Conservation (phyloP, 2,329 filamentous ascomycete species). For the Microdochium nivale region DNA sequence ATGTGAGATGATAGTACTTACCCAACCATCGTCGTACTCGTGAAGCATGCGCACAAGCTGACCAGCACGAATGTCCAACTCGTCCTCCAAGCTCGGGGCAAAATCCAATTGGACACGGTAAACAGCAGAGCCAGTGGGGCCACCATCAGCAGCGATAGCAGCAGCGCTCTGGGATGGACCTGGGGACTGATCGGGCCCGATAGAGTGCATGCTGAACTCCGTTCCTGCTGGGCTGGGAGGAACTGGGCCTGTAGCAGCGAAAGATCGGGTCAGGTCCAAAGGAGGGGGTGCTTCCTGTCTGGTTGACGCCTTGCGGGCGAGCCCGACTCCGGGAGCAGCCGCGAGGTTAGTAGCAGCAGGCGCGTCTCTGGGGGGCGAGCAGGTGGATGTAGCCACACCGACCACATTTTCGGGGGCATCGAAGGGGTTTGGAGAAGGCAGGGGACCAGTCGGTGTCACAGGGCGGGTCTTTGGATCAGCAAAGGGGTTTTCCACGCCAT, state of each 20-base stretch:
- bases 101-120: constrained; percentile 95
- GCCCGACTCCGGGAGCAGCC: constrained; percentile 24
- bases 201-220: constrained; percentile 51
- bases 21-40: constrained; percentile 98
- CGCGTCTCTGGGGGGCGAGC: constrained; percentile 14
- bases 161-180: constrained; percentile 42
- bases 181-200: constrained; percentile 35
- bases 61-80: constrained; percentile 72
- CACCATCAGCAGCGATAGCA: constrained; percentile 54
- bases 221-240: constrained; percentile 55
- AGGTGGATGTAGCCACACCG: constrained; percentile 25
- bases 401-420: constrained; percentile 25
- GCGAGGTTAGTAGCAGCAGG: constrained; percentile 21
- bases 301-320: constrained; percentile 47
- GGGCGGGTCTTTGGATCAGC: constrained; percentile 45
- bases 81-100: constrained; percentile 84
- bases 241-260: constrained; percentile 17
- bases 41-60: constrained; percentile 84
- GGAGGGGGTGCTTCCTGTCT: constrained; percentile 42
- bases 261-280: constrained; percentile 44
- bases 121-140: constrained; percentile 55
- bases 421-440: constrained; percentile 21
- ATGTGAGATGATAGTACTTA: constrained; percentile 38
- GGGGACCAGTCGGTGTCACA: constrained; percentile 30
- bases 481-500: constrained; percentile 62